Base-by-base conservation (phyloP, 2,329 filamentous ascomycete genomes). In the Endocalyx cinctus region DNA sequence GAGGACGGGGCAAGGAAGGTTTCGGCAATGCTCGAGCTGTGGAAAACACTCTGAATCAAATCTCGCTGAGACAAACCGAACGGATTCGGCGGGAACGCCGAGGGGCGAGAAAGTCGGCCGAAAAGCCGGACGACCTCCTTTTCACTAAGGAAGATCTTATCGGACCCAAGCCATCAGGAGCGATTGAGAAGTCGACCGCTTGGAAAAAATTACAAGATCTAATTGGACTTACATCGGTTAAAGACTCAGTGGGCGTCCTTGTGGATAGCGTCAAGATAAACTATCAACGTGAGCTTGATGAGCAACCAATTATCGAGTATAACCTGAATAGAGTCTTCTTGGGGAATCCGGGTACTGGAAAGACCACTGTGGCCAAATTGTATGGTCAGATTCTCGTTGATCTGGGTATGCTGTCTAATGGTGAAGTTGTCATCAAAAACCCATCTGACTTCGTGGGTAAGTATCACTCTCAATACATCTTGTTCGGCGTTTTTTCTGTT, bases 391-490 rank as follows among this genome's bases (percentile, higher is more conserved):
- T 57, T 3, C 28, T 57, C 10, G 50, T 45, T 7, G 52, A 44
- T 18, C 29, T 54, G 5, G 54, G 50, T 66, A 72, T 33, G 66
- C 69, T 51, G 11, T 44, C 38, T 1, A 48, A 49, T 12, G 44
- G 48, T 2, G 50, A 53, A 32, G 81, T 89, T 0, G 60, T 89
- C 1, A 54, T 77, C 3, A 89, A 85, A 48, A 87, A 79, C 25
- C 84, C 84, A 0, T 61, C 83, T 0, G 85, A 90, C 45, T 89
- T 90, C 46, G 62, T 88, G 1, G 82, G 0, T 59, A 56, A 7
- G 64, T 51, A 0, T n/a, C n/a, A n/a, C n/a, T n/a, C n/a, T n/a
- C n/a, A n/a, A n/a, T n/a, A n/a, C n/a, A n/a, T n/a, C n/a, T n/a
- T n/a, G n/a, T n/a, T n/a, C n/a, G n/a, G n/a, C n/a, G n/a, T n/a